Base-by-base conservation (phyloP, 176 grass and related monocot genomes). In the Phyllostachys edulis region DNA sequence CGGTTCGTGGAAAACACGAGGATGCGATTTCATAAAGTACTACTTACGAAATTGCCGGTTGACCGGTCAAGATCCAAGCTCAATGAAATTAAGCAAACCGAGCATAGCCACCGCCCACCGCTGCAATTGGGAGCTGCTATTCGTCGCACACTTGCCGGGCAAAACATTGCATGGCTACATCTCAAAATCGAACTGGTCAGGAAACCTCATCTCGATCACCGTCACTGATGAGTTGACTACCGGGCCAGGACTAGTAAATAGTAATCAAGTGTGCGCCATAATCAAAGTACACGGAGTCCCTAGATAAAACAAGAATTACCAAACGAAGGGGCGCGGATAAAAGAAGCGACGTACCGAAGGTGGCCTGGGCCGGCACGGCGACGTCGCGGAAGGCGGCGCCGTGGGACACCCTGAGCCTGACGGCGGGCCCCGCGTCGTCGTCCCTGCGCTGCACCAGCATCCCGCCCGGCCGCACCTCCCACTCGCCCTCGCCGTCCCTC, bases 391-490 rank as follows among this genome's bases (percentile, higher is more conserved):
- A 82, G 74, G 66, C 76, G 78, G 89, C 85, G 83, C 91, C 96
- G 55, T 90, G 70, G 47, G 89, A 90, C 32, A 99, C 91, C 91
- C 71, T 90, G 80, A 99, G 79, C 88, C 91, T 96, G 90, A 99
- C 6, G 47, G 88, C 79, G 63, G 84, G 87, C 2, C 69, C 84
- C 36, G 77, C 86, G 11, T 80, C 77, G 69, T 82, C 91, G 82
- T 89, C 90, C 80, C 93, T 93, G 81, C 89, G 92, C 83, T 99
- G 93, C 62, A 96, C 93, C 20, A 96, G 88, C 96, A 96, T 96
- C 79, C 96, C 96, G 67, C 96, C 90, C 5, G 96, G 96, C 49
- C 87, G 87, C 63, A 99, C 77, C 89, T 99, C 96, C 96, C 85
- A 98, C 85, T 91, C 90, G 42, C 83, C 69, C 37, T 78, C 90